phyloP scores from a whole-genome alignment of 495 filamentous ascomycete genomes.

The Astrothelium macrocarpum region DNA sequence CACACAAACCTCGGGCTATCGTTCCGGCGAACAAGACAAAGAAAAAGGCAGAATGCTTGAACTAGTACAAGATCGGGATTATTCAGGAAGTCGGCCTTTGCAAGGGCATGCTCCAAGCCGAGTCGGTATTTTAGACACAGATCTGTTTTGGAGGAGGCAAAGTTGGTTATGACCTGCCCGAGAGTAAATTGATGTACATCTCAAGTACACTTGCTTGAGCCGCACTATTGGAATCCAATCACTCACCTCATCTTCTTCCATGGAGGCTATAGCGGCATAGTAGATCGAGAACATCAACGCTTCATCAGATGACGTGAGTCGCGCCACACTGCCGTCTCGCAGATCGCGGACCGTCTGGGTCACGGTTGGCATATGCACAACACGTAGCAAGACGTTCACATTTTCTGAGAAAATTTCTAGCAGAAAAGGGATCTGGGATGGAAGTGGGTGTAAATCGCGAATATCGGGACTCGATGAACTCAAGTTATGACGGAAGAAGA shows the following conservation, averaged over 20 bases:
- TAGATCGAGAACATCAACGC: conserved; percentile 53
- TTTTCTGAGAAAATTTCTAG: conserved; percentile 45
- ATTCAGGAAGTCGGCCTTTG: conserved; percentile 44
- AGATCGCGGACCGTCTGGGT: conserved; percentile 37
- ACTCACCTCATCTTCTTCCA: conserved; percentile 45
- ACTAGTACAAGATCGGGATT: conserved; percentile 31
- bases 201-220: background rate
- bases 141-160: conserved; percentile 41
- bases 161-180: conserved; percentile 37
- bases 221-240: background rate
- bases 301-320: conserved; percentile 39
- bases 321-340: conserved; percentile 27
- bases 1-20: conserved; percentile 43
- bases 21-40: conserved; percentile 39
- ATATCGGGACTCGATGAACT: conserved; percentile 27
- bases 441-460: conserved; percentile 40
- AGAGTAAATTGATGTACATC: background rate
- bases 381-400: conserved; percentile 39
- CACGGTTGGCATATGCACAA: conserved; percentile 46
- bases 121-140: conserved; percentile 45
- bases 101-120: conserved; percentile 45
- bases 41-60: conserved; percentile 42
- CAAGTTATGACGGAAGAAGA: conserved; percentile 43
- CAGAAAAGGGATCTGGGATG: conserved; percentile 44
- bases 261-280: conserved; percentile 47